Percentiles rank a stretch among this genome's conserved stretches.
Evolutionary conservation across 2,329 filamentous ascomycete species (phyloP).

Genomic region (Fusarium liriodendri): DNA sequence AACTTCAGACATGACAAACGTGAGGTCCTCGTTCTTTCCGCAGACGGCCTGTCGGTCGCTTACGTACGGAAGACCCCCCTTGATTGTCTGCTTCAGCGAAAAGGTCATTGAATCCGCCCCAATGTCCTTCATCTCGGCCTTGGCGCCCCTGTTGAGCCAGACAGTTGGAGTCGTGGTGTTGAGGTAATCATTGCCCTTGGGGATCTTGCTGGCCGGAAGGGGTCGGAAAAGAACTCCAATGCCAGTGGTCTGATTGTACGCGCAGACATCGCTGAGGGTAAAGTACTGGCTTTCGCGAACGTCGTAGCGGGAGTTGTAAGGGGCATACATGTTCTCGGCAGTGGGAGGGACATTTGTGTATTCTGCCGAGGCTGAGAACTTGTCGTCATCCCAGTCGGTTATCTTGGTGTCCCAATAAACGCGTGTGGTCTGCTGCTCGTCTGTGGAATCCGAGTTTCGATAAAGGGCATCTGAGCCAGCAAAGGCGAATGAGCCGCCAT

Average conservation of each 20-base stretch:
- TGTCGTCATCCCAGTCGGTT: conserved; percentile 1
- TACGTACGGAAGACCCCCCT: not conserved
- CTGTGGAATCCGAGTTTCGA: conserved; percentile 21
- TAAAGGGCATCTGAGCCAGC: not conserved
- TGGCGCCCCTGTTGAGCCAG: conserved; percentile 23
- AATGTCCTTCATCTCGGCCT: conserved; percentile 15
- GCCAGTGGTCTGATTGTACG: not conserved
- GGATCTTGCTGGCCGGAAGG: not conserved
- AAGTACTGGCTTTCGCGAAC: conserved; percentile 18
- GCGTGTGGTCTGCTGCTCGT: not conserved
- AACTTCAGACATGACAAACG: not conserved
- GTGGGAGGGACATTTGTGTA: conserved; percentile 3
- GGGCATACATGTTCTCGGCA: not conserved
- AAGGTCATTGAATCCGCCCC: conserved; percentile 22
- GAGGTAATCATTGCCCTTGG: not conserved
- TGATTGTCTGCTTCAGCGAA: conserved; percentile 13
- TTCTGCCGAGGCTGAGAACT: conserved; percentile 15
- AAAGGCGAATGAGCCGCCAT: not conserved
- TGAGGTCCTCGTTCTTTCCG: not conserved
- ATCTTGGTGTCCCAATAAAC: conserved; percentile 32
- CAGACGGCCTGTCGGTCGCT: conserved; percentile 3
- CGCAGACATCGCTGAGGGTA: conserved; percentile 29
- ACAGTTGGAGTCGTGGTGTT: conserved; percentile 17
- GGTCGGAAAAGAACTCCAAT: not conserved
- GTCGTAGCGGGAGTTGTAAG: not conserved